These are phyloP conservation scores for Sarcodon aspratus DNA, from an alignment of 768 basidiomycete species.

Conservation along the genomic window DNA sequence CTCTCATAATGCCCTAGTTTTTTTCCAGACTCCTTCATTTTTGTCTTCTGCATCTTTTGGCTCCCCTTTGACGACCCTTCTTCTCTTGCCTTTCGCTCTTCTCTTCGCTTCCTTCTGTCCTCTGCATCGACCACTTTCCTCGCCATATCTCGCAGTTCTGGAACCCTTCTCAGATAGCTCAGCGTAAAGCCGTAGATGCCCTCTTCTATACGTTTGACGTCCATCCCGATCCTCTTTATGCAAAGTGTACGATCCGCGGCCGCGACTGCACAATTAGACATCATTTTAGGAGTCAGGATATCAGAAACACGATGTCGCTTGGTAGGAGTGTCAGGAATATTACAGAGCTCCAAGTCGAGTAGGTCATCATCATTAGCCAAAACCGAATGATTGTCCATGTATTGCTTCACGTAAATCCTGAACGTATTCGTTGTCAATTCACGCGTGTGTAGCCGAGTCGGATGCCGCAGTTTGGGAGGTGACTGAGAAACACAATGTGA, in stretches of 20 bases:
- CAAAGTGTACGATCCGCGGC: not conserved
- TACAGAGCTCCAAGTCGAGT: constrained; percentile 2
- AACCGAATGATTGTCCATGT: constrained; percentile 47
- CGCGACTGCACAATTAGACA: not conserved
- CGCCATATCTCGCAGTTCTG: constrained; percentile 57
- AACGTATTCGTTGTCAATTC: constrained; percentile 67
- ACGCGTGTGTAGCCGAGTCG: constrained; percentile 50
- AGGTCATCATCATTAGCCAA: constrained; percentile 1
- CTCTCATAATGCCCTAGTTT: constrained; percentile 15
- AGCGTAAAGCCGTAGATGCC: constrained; percentile 46
- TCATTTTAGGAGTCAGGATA: constrained; percentile 18
- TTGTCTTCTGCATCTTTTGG: not conserved
- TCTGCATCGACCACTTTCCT: constrained; percentile 54
- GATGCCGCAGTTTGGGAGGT: constrained; percentile 53
- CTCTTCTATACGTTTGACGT: constrained; percentile 1
- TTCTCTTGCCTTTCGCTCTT: constrained; percentile 32
- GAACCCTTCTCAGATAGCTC: constrained; percentile 68
- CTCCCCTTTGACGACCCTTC: constrained; percentile 22
- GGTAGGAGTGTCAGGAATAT: constrained; percentile 22
- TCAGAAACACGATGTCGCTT: constrained; percentile 13
- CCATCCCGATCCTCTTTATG: constrained; percentile 3
- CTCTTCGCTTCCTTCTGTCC: constrained; percentile 16
- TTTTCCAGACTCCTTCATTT: not conserved
- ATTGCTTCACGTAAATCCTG: constrained; percentile 68
- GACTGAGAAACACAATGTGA: not conserved